phyloP scores from a whole-genome alignment of 805 yeast species.

The Candida piceae region DNA sequence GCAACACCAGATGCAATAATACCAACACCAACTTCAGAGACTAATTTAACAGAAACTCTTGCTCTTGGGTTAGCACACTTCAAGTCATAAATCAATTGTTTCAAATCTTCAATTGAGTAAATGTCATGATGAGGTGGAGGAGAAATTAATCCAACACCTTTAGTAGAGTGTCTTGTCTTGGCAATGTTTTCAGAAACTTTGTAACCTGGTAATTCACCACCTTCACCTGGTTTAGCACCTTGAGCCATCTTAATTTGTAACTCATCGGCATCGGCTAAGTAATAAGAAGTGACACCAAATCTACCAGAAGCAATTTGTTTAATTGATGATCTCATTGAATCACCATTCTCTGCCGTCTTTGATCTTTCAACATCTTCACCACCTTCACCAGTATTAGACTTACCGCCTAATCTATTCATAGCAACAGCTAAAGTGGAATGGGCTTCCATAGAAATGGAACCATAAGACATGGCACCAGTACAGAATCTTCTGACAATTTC shows the following conservation, averaged over 20 bases:
- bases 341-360: slow-evolving; percentile 75
- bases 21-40: slow-evolving; percentile 98
- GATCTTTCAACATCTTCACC: slow-evolving; percentile 97
- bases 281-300: slow-evolving; percentile 95
- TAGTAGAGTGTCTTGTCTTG: slow-evolving; percentile 92
- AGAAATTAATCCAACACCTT: slow-evolving; percentile 93
- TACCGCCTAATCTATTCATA: slow-evolving; percentile 96
- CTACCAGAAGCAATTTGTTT: slow-evolving; percentile 98
- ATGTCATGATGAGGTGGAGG: slow-evolving; percentile 99
- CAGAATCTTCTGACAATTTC: slow-evolving; percentile 95
- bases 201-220: slow-evolving; percentile 96
- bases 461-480: slow-evolving; percentile 99
- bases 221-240: slow-evolving; percentile 99
- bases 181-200: slow-evolving; percentile 87
- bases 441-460: slow-evolving; percentile 97
- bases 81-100: slow-evolving; percentile 92
- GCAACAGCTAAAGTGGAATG: slow-evolving; percentile 98
- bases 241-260: slow-evolving; percentile 98
- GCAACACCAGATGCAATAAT: slow-evolving; percentile 99
- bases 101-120: slow-evolving; percentile 95
- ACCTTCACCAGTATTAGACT: slow-evolving; percentile 98
- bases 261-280: slow-evolving; percentile 94
- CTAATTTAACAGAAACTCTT: slow-evolving; percentile 92
- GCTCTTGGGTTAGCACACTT: slow-evolving; percentile 97
- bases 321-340: slow-evolving; percentile 97